Conservation (phyloP, 2,329 filamentous ascomycete species). For the Pseudogymnoascus sp. region DNA sequence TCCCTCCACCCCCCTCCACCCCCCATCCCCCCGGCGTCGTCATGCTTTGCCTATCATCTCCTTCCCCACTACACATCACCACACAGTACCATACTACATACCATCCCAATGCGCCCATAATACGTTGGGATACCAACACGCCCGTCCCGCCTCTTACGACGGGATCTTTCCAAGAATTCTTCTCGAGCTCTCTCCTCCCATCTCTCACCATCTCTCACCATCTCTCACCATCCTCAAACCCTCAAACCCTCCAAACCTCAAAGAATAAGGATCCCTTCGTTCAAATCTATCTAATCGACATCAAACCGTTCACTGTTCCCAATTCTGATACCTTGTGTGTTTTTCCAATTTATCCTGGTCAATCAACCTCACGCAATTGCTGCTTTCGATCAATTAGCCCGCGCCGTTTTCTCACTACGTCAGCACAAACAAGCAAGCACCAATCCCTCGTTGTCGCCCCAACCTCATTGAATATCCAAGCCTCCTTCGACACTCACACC, state of each 20-base stretch:
- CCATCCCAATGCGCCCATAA: slow-evolving; percentile 4
- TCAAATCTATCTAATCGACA: not conserved
- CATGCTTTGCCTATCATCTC: not conserved
- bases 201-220: not conserved
- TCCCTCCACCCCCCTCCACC: not conserved
- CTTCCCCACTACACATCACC: not conserved
- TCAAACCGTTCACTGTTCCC: not conserved
- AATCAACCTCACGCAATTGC: not conserved
- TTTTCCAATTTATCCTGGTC: not conserved
- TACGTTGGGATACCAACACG: not conserved
- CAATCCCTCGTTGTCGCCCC: slow-evolving; percentile 1
- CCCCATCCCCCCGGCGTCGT: not conserved
- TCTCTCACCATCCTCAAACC: not conserved
- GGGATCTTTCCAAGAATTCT: not conserved
- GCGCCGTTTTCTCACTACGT: not conserved
- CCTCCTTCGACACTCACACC: not conserved
- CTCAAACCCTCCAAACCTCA: not conserved
- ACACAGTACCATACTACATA: not conserved
- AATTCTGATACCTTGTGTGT: not conserved
- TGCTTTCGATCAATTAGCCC: not conserved
- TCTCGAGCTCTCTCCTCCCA: not conserved
- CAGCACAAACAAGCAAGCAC: not conserved
- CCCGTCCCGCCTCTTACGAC: not conserved
- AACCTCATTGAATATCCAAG: not conserved
- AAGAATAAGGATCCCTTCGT: not conserved